Evolutionary conservation across 2,329 filamentous ascomycete species (phyloP).

Genomic region (Monosporascus sp.): DNA sequence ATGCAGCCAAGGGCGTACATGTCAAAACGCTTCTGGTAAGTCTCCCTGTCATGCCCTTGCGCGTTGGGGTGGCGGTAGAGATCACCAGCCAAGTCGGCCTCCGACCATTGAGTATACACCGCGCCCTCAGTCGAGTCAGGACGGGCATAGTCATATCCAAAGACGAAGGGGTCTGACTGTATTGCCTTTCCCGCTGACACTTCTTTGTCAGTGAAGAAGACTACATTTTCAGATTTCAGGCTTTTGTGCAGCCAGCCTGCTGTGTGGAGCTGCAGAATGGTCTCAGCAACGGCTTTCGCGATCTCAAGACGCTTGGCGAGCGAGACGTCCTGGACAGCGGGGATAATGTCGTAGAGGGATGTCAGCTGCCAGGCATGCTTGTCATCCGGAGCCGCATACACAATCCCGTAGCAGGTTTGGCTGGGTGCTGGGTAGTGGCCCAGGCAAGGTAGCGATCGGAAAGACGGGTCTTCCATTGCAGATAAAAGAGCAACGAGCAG

Average conservation of each 20-base stretch:
- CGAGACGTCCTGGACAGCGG: background rate
- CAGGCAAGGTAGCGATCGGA: conserved; percentile 13
- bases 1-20: conserved; percentile 14
- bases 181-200: conserved; percentile 3
- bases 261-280: conserved; percentile 23
- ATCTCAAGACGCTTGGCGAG: conserved; percentile 12
- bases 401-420: conserved; percentile 9
- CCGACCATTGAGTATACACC: conserved; percentile 13
- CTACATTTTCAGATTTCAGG: conserved; percentile 21
- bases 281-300: conserved; percentile 14
- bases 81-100: conserved; percentile 10
- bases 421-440: conserved; percentile 9
- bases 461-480: conserved; percentile 12
- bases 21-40: conserved; percentile 16
- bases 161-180: conserved; percentile 10
- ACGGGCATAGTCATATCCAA: conserved; percentile 15
- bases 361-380: conserved; percentile 8
- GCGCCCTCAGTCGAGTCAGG: conserved; percentile 5
- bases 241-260: conserved; percentile 26
- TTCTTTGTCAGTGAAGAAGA: conserved; percentile 15
- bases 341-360: conserved; percentile 9
- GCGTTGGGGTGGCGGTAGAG: conserved; percentile 15
- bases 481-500: conserved; percentile 10
- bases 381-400: conserved; percentile 8
- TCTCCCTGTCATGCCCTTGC: conserved; percentile 9